A percentile compares a stretch with the other conserved stretches of the same genome.
phyloP scores from a whole-genome alignment of 441 rosid species.

The Gossypium lobatum region DNA sequence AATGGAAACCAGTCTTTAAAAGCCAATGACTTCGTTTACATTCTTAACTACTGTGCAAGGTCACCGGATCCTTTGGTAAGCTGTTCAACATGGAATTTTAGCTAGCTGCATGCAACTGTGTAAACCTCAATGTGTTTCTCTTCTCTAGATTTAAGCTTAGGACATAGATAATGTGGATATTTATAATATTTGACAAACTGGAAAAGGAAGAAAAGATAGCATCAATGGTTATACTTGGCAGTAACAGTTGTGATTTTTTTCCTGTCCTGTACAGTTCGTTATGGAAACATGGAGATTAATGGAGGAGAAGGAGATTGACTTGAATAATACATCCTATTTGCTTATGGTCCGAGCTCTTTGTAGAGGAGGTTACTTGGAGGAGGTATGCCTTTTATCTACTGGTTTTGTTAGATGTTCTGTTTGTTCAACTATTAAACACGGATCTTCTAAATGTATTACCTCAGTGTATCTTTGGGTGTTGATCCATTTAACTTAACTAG shows the following conservation, averaged over 20 bases:
- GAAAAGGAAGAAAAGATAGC: not conserved
- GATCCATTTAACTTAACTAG: conserved; percentile 2
- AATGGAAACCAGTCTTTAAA: conserved; percentile 26
- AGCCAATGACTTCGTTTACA: conserved; percentile 44
- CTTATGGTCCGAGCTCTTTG: conserved; percentile 70
- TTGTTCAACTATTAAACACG: not conserved
- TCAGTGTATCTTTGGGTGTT: not conserved
- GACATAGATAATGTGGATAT: not conserved
- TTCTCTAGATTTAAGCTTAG: not conserved
- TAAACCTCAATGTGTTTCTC: not conserved
- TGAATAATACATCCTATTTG: conserved; percentile 39
- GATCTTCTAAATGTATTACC: not conserved
- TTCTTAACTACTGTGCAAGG: conserved; percentile 61
- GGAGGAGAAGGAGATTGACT: conserved; percentile 50
- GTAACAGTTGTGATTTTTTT: not conserved
- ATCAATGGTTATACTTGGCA: conserved; percentile 13
- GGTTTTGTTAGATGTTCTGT: not conserved
- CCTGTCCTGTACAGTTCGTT: conserved; percentile 54
- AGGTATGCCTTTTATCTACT: conserved; percentile 41
- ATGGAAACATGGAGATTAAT: conserved; percentile 76
- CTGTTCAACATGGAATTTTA: conserved; percentile 12
- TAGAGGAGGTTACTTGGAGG: conserved; percentile 68
- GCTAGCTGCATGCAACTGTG: conserved; percentile 7
- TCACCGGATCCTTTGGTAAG: conserved; percentile 83
- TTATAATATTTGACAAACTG: not conserved